phyloP scores from a whole-genome alignment of 2,329 filamentous ascomycete genomes.

The Stachybotrys elegans region DNA sequence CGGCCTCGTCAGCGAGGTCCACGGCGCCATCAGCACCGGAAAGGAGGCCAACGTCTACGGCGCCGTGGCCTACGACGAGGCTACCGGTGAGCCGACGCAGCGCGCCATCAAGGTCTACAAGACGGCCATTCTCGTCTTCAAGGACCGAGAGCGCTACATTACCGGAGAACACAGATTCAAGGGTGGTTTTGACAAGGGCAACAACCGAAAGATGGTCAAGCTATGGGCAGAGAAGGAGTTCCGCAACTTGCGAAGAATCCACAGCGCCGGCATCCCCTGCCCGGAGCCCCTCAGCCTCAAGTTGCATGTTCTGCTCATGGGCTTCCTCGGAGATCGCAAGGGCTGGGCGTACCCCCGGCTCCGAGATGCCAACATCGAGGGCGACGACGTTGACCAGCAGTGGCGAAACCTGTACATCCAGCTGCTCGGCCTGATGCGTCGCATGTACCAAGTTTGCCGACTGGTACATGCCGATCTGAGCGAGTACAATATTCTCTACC shows the following conservation, averaged over 20 bases:
- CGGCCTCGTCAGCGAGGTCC: conserved; percentile 81
- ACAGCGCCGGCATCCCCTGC: conserved; percentile 80
- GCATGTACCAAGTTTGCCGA: conserved; percentile 85
- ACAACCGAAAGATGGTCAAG: conserved; percentile 95
- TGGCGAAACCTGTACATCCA: conserved; percentile 80
- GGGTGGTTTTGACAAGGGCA: conserved; percentile 86
- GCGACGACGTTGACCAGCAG: conserved; percentile 61
- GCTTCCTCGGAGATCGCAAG: conserved; percentile 80
- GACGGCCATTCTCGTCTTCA: conserved; percentile 95
- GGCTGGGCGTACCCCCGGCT: conserved; percentile 85
- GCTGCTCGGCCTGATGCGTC: conserved; percentile 81
- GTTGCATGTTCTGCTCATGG: conserved; percentile 94
- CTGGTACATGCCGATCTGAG: conserved; percentile 95
- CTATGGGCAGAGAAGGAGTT: conserved; percentile 99
- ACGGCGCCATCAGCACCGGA: conserved; percentile 91
- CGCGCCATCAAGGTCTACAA: conserved; percentile 98
- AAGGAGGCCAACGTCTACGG: conserved; percentile 99
- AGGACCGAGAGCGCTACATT: conserved; percentile 94
- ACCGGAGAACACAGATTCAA: conserved; percentile 91
- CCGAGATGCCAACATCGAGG: conserved; percentile 73
- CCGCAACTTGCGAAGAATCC: conserved; percentile 81
- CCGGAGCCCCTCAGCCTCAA: conserved; percentile 86
- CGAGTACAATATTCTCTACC: conserved; percentile 96
- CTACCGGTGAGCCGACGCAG: conserved; percentile 54
- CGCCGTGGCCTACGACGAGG: conserved; percentile 61